phyloP scores from a whole-genome alignment of 192 early-diverging fungal genomes.

The Chytriomyces sp. region DNA sequence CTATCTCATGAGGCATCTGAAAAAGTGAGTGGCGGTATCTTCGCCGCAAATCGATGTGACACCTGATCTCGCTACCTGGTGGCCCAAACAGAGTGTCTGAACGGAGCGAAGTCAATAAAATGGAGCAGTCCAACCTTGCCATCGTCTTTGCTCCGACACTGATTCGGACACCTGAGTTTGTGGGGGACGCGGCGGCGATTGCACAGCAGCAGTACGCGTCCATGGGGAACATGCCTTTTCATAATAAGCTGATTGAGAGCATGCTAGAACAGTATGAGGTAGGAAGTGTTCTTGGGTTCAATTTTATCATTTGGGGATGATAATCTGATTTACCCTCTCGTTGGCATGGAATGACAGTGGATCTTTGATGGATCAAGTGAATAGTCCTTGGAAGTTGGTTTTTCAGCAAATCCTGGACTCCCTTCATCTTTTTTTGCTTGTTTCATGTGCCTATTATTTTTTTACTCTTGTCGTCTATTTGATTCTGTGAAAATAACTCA shows the following conservation, averaged over 20 bases:
- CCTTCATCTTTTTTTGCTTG: no score
- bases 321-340: background rate
- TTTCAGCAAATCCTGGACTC: background rate
- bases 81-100: constrained; percentile 40
- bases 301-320: background rate
- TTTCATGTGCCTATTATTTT: no score
- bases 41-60: background rate
- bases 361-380: constrained; percentile 44
- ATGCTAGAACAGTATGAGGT: constrained; percentile 53
- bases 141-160: constrained; percentile 61
- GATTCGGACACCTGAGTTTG: constrained; percentile 44
- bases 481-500: background rate
- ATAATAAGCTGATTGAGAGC: constrained; percentile 52
- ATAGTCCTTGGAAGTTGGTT: background rate
- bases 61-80: background rate
- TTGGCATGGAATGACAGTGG: no score
- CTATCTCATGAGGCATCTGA: constrained; percentile 55
- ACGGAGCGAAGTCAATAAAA: constrained; percentile 55
- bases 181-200: constrained; percentile 12
- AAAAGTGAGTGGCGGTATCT: constrained; percentile 24
- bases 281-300: background rate
- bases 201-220: constrained; percentile 39
- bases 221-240: constrained; percentile 57
- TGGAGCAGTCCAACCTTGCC: constrained; percentile 61
- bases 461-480: background rate